These are phyloP conservation scores for Backusella tuberculispora DNA, from an alignment of 192 early-diverging fungal genomes.

Conservation along the genomic window DNA sequence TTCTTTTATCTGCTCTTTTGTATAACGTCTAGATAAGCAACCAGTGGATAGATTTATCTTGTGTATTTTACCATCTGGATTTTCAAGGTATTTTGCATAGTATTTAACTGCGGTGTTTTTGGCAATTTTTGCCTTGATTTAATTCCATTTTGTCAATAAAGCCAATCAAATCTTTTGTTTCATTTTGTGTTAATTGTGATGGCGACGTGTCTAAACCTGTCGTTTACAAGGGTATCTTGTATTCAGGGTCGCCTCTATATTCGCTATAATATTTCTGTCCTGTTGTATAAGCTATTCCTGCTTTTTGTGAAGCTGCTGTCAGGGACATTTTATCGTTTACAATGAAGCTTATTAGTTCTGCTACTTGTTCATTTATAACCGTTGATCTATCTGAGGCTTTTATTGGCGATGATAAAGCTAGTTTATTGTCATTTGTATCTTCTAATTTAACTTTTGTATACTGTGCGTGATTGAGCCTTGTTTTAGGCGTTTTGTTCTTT, in stretches of 20 bases:
- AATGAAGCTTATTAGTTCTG: too few relatives aligned
- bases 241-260: neutral
- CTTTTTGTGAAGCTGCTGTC: too few relatives aligned
- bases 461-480: too few relatives aligned
- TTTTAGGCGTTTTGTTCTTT: too few relatives aligned
- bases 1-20: neutral
- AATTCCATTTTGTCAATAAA: neutral
- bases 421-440: too few relatives aligned
- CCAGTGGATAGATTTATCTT: neutral
- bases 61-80: neutral
- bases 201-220: neutral
- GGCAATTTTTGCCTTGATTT: neutral
- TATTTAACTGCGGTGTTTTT: neutral
- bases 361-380: too few relatives aligned
- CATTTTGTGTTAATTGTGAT: neutral
- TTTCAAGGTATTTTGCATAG: neutral
- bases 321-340: too few relatives aligned
- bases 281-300: too few relatives aligned
- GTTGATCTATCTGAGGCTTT: too few relatives aligned
- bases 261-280: neutral
- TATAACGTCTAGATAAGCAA: neutral
- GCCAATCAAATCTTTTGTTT: neutral
- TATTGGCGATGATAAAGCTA: too few relatives aligned
- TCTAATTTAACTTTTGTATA: too few relatives aligned
- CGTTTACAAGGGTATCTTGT: neutral